These are phyloP conservation scores for Aspergillus olivimuriae DNA, from an alignment of 495 filamentous ascomycete genomes.

Conservation along the genomic window DNA sequence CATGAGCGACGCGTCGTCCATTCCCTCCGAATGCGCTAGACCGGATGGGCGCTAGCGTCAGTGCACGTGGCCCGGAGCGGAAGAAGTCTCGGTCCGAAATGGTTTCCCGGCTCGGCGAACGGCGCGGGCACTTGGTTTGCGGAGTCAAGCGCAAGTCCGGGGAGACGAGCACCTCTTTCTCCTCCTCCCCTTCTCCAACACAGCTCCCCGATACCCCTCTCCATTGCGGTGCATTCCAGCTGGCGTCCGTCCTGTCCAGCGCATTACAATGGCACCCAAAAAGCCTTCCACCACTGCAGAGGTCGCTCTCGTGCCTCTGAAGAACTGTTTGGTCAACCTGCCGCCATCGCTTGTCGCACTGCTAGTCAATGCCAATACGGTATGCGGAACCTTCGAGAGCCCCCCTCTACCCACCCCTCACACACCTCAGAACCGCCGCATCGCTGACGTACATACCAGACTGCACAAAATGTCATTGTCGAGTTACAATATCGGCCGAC, in stretches of 20 bases:
- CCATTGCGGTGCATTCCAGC: too few species aligned
- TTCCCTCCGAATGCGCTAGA: slow-evolving; percentile 9
- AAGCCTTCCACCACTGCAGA: slow-evolving; percentile 68
- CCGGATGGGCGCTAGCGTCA: background rate
- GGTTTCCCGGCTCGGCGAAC: slow-evolving; percentile 19
- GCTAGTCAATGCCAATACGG: slow-evolving; percentile 81
- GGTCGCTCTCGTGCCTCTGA: slow-evolving; percentile 73
- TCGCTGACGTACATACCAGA: slow-evolving; percentile 36
- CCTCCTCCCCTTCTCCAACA: slow-evolving; percentile 1
- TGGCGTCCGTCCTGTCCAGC: slow-evolving; percentile 11
- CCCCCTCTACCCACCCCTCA: background rate
- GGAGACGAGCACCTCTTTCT: slow-evolving; percentile 12
- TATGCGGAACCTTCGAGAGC: slow-evolving; percentile 46
- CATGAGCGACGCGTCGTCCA: slow-evolving; percentile 21
- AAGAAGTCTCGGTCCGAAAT: slow-evolving; percentile 29
- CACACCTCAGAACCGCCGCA: background rate
- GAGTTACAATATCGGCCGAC: slow-evolving; percentile 64
- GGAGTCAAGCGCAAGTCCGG: slow-evolving; percentile 27
- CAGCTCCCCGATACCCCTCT: slow-evolving; percentile 5
- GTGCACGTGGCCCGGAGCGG: slow-evolving; percentile 22
- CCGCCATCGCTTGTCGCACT: slow-evolving; percentile 76
- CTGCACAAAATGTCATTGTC: slow-evolving; percentile 92
- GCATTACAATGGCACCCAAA: slow-evolving; percentile 54
- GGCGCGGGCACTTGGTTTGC: slow-evolving; percentile 17
- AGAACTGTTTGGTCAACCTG: slow-evolving; percentile 91